Percentiles rank a stretch among this genome's conserved stretches.
These are phyloP conservation scores for Fusarium brevicatenulatum DNA, from an alignment of 2,329 filamentous ascomycete genomes.

Conservation along the genomic window DNA sequence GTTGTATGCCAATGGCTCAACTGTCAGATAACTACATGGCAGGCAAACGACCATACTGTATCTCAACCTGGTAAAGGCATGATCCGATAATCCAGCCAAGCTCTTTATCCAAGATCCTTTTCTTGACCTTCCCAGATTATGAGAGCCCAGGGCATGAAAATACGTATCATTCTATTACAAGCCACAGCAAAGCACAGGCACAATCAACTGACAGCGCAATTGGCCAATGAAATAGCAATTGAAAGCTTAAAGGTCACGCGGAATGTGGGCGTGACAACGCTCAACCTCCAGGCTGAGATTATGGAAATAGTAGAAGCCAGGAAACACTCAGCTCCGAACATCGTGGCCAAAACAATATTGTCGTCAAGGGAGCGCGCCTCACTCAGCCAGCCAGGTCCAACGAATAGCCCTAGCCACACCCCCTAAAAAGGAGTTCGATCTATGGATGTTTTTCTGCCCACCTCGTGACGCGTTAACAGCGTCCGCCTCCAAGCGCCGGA, in stretches of 20 bases:
- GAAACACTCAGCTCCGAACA: slow-evolving; percentile 13
- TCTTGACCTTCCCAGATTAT: slow-evolving; percentile 9
- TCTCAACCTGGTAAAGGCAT: not conserved
- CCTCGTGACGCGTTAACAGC: slow-evolving; percentile 43
- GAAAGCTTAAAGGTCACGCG: slow-evolving; percentile 6
- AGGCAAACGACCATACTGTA: not conserved
- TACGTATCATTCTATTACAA: not conserved
- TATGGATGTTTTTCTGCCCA: slow-evolving; percentile 27
- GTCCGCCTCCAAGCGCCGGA: slow-evolving; percentile 39
- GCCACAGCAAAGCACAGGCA: not conserved
- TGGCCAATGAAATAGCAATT: not conserved
- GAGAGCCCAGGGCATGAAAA: slow-evolving; percentile 2
- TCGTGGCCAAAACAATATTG: slow-evolving; percentile 17
- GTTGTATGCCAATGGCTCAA: not conserved
- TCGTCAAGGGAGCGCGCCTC: slow-evolving; percentile 14
- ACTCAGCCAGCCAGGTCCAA: slow-evolving; percentile 3
- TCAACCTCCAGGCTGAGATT: not conserved
- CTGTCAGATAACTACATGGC: not conserved
- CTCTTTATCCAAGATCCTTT: slow-evolving; percentile 1
- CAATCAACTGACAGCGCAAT: not conserved
- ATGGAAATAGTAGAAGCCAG: slow-evolving; percentile 10
- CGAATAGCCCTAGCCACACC: slow-evolving; percentile 18
- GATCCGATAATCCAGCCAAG: not conserved
- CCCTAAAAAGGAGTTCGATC: slow-evolving; percentile 22
- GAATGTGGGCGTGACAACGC: slow-evolving; percentile 3